phyloP scores from a whole-genome alignment of 1,284 basidiomycete species.

The Gomphus sp. region DNA sequence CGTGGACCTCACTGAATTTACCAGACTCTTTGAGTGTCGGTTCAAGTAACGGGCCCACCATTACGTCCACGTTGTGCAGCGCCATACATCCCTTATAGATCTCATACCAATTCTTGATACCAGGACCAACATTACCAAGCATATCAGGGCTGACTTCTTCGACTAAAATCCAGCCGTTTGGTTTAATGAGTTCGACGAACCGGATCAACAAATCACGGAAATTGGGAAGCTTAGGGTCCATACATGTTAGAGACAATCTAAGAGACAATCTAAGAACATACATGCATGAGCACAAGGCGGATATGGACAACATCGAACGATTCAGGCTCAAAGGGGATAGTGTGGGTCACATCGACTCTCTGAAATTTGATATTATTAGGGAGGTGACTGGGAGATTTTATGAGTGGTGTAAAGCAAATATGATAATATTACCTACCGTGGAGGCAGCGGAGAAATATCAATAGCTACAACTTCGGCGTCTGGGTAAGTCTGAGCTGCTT shows the following conservation, averaged over 20 bases:
- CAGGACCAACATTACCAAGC: background rate
- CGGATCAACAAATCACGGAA: slow-evolving; percentile 10
- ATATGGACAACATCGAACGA: slow-evolving; percentile 20
- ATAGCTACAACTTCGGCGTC: slow-evolving; percentile 8
- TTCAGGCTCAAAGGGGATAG: slow-evolving; percentile 10
- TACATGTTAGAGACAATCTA: background rate
- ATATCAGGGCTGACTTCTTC: background rate
- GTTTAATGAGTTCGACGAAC: slow-evolving; percentile 14
- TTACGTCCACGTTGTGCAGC: background rate
- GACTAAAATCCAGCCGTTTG: slow-evolving; percentile 19
- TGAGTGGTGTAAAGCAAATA: background rate
- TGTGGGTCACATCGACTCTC: slow-evolving; percentile 14
- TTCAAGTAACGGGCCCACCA: background rate
- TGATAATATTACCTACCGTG: slow-evolving; percentile 12
- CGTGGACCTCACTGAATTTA: background rate
- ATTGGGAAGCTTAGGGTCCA: slow-evolving; percentile 13
- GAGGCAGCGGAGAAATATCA: slow-evolving; percentile 16
- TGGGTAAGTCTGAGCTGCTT: too few relatives aligned
- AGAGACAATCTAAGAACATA: background rate
- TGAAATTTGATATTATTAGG: slow-evolving; percentile 17
- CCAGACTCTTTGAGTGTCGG: background rate
- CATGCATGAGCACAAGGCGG: slow-evolving; percentile 18
- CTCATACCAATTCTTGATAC: background rate
- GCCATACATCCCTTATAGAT: background rate
- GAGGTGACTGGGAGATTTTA: background rate